A percentile compares a stretch with the other conserved stretches of the same genome.
These are phyloP conservation scores for Stephanocyclus meneghinianus DNA, from an alignment of 352 stramenopile species.

Conservation along the genomic window DNA sequence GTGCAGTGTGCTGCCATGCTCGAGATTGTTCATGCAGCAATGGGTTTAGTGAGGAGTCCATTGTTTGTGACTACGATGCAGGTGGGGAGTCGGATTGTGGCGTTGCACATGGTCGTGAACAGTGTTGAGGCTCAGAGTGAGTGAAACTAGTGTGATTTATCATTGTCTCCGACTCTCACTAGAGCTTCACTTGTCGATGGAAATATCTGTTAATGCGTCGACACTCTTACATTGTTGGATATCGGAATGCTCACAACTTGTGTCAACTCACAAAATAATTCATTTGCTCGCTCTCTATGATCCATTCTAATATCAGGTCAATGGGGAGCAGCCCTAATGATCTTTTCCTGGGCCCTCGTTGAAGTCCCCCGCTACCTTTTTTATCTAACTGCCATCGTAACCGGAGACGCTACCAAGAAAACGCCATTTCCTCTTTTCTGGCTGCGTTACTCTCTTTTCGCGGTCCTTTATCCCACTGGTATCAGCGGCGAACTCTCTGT, in stretches of 20 bases:
- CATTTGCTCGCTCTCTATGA: not conserved
- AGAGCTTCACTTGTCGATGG: too few relatives aligned
- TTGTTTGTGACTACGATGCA: constrained; percentile 87
- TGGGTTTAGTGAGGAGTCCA: constrained; percentile 94
- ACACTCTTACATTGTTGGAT: too few relatives aligned
- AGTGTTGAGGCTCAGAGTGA: constrained; percentile 72
- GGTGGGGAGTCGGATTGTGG: constrained; percentile 86
- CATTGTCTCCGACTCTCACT: too few relatives aligned
- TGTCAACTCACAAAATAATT: not conserved
- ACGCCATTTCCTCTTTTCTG: constrained; percentile 94
- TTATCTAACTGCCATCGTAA: constrained; percentile 92
- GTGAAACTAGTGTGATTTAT: constrained; percentile 3
- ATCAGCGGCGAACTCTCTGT: constrained; percentile 88
- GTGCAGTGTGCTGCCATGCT: constrained; percentile 93
- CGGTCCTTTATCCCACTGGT: constrained; percentile 95
- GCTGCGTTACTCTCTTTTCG: constrained; percentile 97
- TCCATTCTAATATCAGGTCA: constrained; percentile 43
- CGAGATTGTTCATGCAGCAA: constrained; percentile 93
- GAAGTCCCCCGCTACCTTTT: constrained; percentile 96
- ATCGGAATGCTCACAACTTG: not conserved
- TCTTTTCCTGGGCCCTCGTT: constrained; percentile 79
- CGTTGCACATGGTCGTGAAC: constrained; percentile 88
- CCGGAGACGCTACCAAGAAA: constrained; percentile 85
- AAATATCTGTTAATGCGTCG: too few relatives aligned
- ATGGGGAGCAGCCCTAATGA: constrained; percentile 81